These are phyloP conservation scores for Onygenales sp. DNA, from an alignment of 2,329 filamentous ascomycete genomes.

Conservation along the genomic window DNA sequence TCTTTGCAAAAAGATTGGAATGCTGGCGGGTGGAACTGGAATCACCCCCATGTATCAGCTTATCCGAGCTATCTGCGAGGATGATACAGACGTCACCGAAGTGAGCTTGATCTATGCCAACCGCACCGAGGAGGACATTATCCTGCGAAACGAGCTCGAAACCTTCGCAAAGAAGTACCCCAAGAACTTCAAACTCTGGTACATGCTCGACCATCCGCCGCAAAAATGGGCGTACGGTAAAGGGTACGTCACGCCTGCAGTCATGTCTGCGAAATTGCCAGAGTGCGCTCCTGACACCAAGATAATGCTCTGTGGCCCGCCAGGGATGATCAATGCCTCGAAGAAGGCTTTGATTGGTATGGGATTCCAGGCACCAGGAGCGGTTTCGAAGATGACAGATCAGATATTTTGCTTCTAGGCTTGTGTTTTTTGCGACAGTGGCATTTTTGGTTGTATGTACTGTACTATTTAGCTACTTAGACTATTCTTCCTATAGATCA, in stretches of 20 bases:
- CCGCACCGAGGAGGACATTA: not conserved
- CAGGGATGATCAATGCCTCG: conserved; percentile 89
- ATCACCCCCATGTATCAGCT: conserved; percentile 78
- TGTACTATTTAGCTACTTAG: no score
- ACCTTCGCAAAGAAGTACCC: not conserved
- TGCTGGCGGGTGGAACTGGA: conserved; percentile 94
- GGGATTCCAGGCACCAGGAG: conserved; percentile 81
- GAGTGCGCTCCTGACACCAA: conserved; percentile 79
- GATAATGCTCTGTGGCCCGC: conserved; percentile 85
- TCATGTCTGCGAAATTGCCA: conserved; percentile 32
- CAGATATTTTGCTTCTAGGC: conserved; percentile 89
- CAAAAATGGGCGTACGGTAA: not conserved
- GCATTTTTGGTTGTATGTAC: no score
- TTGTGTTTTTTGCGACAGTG: no score
- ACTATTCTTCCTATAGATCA: no score
- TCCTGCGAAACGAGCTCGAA: not conserved
- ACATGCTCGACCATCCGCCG: not conserved
- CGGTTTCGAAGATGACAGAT: conserved; percentile 93
- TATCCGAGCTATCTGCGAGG: conserved; percentile 27
- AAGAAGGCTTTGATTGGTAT: conserved; percentile 89
- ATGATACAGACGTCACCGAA: not conserved
- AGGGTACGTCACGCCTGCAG: not conserved
- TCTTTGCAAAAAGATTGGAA: conserved; percentile 50
- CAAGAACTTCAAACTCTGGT: not conserved
- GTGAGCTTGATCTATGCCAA: not conserved